A percentile compares a stretch with the other conserved stretches of the same genome.
Evolutionary conservation across 2,329 filamentous ascomycete genomes (phyloP).

Genomic region (Colletotrichum sp.): DNA sequence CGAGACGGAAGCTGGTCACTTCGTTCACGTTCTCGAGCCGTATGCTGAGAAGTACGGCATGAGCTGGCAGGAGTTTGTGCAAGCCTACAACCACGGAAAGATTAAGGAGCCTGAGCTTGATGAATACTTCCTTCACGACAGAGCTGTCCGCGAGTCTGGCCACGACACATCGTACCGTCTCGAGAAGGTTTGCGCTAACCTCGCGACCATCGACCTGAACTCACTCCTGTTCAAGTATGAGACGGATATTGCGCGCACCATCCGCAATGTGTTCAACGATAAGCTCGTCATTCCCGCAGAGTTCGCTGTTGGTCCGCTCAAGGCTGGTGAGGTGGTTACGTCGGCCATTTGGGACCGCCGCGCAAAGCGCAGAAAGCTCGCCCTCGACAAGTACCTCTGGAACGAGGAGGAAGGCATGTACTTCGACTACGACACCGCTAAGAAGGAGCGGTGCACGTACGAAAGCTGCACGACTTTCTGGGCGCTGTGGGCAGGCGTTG

Average conservation of each 20-base stretch:
- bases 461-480: slow-evolving; percentile 95
- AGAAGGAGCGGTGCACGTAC: slow-evolving; percentile 81
- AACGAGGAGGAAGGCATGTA: slow-evolving; percentile 92
- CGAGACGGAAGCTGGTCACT: slow-evolving; percentile 88
- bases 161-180: slow-evolving; percentile 96
- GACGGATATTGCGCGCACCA: slow-evolving; percentile 86
- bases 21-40: slow-evolving; percentile 80
- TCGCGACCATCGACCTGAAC: slow-evolving; percentile 95
- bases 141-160: slow-evolving; percentile 93
- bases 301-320: slow-evolving; percentile 74
- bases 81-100: slow-evolving; percentile 81
- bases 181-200: slow-evolving; percentile 83
- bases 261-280: slow-evolving; percentile 85
- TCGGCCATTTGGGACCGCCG: slow-evolving; percentile 92
- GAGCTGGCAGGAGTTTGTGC: slow-evolving; percentile 83
- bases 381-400: slow-evolving; percentile 94
- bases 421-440: slow-evolving; percentile 93
- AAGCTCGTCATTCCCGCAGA: slow-evolving; percentile 81
- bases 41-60: slow-evolving; percentile 86
- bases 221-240: slow-evolving; percentile 97
- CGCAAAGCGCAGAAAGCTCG: slow-evolving; percentile 80
- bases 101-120: slow-evolving; percentile 89
- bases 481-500: slow-evolving; percentile 94
- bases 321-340: slow-evolving; percentile 75
- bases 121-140: slow-evolving; percentile 94